Percentiles rank a stretch among this genome's conserved stretches.
phyloP scores from a whole-genome alignment of 805 yeast genomes.

The Wickerhamomyces mucosus region DNA sequence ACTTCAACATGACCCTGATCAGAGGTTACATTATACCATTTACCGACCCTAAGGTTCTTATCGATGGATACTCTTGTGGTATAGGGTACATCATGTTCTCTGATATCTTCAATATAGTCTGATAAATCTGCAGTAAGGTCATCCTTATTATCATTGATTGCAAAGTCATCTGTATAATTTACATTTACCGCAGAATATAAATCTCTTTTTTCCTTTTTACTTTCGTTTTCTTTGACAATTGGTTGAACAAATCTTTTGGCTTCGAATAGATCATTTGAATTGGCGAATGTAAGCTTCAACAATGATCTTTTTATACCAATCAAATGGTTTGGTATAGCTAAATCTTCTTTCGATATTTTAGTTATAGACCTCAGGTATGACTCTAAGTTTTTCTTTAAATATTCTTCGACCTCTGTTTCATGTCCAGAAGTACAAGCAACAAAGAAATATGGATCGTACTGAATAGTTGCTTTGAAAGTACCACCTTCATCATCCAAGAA shows the following conservation, averaged over 20 bases:
- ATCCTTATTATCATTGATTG: conserved; percentile 7
- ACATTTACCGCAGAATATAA: conserved; percentile 48
- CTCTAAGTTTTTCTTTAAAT: conserved; percentile 59
- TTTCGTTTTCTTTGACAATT: conserved; percentile 56
- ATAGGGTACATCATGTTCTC: conserved; percentile 95
- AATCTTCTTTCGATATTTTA: conserved; percentile 65
- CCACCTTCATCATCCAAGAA: conserved; percentile 97
- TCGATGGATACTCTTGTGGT: conserved; percentile 96
- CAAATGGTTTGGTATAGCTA: conserved; percentile 76
- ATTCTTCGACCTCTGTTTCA: conserved; percentile 74
- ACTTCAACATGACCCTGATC: conserved; percentile 44
- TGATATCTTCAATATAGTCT: conserved; percentile 63
- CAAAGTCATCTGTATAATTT: conserved; percentile 19
- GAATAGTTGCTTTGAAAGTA: conserved; percentile 76
- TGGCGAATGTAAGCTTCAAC: conserved; percentile 63
- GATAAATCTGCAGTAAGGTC: conserved; percentile 40
- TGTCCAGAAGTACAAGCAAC: conserved; percentile 51
- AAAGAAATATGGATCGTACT: conserved; percentile 81
- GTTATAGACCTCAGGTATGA: conserved; percentile 44
- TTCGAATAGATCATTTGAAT: conserved; percentile 59
- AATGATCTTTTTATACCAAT: conserved; percentile 62
- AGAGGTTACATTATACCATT: conserved; percentile 83
- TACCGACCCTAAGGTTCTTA: conserved; percentile 77
- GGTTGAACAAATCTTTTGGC: conserved; percentile 69
- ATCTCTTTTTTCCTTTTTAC: conserved; percentile 52